Conservation (phyloP, 805 yeast genomes). For the Pichia cabralensis region DNA sequence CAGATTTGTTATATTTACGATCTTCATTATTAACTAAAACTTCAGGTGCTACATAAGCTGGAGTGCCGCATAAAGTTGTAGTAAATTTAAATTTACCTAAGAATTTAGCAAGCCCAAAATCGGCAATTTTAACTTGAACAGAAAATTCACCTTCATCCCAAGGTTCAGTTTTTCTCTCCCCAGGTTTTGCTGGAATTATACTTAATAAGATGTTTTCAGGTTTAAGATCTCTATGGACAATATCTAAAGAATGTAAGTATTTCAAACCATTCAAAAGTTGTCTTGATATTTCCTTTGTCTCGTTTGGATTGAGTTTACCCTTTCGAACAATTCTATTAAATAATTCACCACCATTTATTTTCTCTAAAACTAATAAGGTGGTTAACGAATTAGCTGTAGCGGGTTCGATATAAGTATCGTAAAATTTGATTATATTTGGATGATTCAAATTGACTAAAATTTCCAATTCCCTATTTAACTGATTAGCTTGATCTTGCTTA, state of each 20-base stretch:
- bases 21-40: conserved; percentile 42
- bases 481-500: conserved; percentile 18
- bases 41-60: conserved; percentile 83
- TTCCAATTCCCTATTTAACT: conserved; percentile 55
- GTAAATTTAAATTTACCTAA: conserved; percentile 68
- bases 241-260: conserved; percentile 87
- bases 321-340: conserved; percentile 64
- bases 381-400: conserved; percentile 35
- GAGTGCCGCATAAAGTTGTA: conserved; percentile 76
- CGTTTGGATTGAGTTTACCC: conserved; percentile 49
- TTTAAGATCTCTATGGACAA: conserved; percentile 86
- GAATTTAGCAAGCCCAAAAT: conserved; percentile 65
- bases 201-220: conserved; percentile 76
- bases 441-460: conserved; percentile 57
- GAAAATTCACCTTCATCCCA: conserved; percentile 54
- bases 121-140: conserved; percentile 65
- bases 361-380: conserved; percentile 60
- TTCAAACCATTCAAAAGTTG: conserved; percentile 56
- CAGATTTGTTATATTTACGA: conserved; percentile 56
- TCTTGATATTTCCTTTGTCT: conserved; percentile 46
- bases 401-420: conserved; percentile 46
- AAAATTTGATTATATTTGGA: conserved; percentile 58
- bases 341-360: conserved; percentile 65
- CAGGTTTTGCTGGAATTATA: conserved; percentile 28
- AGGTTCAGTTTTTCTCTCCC: conserved; percentile 24